Percentiles rank a stretch among this genome's conserved stretches.
Evolutionary conservation across 176 grass and related monocot species (phyloP).

Genomic region (Chrysopogon serrulatus): DNA sequence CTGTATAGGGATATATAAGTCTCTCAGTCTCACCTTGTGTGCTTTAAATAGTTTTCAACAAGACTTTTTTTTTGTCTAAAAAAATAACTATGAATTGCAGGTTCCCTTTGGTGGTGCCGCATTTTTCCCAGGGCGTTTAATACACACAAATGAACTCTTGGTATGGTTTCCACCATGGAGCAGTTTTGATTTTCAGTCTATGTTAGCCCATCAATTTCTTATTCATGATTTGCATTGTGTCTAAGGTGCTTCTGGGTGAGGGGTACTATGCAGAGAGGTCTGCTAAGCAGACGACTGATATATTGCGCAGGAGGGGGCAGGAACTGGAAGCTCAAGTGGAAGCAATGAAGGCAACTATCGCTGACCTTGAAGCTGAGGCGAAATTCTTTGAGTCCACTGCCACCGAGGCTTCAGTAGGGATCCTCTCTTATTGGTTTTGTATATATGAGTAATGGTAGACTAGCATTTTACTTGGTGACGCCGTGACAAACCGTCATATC

Average conservation of each 20-base stretch:
- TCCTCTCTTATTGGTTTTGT: slow-evolving; percentile 1
- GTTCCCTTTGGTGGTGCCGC: slow-evolving; percentile 85
- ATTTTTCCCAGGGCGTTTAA: slow-evolving; percentile 76
- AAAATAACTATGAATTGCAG: slow-evolving; percentile 21
- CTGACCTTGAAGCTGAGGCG: slow-evolving; percentile 72
- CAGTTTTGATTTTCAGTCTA: not conserved
- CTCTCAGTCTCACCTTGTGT: not conserved
- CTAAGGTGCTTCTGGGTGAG: slow-evolving; percentile 89
- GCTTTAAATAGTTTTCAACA: not conserved
- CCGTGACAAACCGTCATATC: not conserved
- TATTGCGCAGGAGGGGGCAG: slow-evolving; percentile 69
- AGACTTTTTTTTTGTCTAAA: not conserved
- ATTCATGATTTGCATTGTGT: slow-evolving; percentile 6
- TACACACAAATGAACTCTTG: slow-evolving; percentile 89
- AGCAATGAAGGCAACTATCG: slow-evolving; percentile 62
- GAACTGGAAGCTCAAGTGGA: slow-evolving; percentile 69
- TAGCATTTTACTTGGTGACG: not conserved
- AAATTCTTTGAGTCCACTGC: slow-evolving; percentile 74
- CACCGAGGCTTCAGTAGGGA: slow-evolving; percentile 45
- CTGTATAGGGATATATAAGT: not conserved
- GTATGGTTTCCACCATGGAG: slow-evolving; percentile 21
- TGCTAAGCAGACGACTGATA: slow-evolving; percentile 72
- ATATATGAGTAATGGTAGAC: not conserved
- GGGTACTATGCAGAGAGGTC: slow-evolving; percentile 79
- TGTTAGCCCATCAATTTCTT: not conserved